Conservation (phyloP, 192 early-diverging fungal genomes). For the Phycomyces nitens region DNA sequence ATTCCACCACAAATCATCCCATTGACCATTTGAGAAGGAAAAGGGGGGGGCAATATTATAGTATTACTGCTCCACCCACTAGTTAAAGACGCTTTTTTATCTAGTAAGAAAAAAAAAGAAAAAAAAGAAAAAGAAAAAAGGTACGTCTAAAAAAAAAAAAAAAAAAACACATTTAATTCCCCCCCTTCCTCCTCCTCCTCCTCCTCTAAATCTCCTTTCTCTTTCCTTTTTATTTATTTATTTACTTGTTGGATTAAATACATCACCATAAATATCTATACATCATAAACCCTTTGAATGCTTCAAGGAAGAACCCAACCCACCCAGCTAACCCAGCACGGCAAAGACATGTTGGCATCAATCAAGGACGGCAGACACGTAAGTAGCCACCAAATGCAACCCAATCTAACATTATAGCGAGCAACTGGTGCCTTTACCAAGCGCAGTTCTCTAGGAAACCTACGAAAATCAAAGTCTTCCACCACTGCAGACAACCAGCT, state of each 20-base stretch:
- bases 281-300: neutral
- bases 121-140: neutral
- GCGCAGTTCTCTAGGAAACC: slow-evolving; percentile 23
- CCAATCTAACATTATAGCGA: neutral
- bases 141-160: neutral
- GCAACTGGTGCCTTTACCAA: slow-evolving; percentile 2
- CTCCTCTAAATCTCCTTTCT: neutral
- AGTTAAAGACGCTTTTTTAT: neutral
- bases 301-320: neutral
- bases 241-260: too few species aligned
- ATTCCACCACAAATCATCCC: too few species aligned
- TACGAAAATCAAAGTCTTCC: slow-evolving; percentile 28
- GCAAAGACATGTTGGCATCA: neutral
- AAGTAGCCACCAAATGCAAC: neutral
- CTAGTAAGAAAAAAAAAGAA: neutral
- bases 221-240: neutral
- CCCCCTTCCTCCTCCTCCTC: slow-evolving; percentile 3
- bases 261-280: too few species aligned
- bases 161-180: slow-evolving; percentile 10
- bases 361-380: neutral
- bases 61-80: too few species aligned
- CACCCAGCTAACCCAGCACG: neutral
- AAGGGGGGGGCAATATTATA: too few species aligned
- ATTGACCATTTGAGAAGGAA: too few species aligned
- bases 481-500: slow-evolving; percentile 22